These are phyloP conservation scores for Hawksworthiomyces lignivorus DNA, from an alignment of 2,329 filamentous ascomycete species.

Conservation along the genomic window DNA sequence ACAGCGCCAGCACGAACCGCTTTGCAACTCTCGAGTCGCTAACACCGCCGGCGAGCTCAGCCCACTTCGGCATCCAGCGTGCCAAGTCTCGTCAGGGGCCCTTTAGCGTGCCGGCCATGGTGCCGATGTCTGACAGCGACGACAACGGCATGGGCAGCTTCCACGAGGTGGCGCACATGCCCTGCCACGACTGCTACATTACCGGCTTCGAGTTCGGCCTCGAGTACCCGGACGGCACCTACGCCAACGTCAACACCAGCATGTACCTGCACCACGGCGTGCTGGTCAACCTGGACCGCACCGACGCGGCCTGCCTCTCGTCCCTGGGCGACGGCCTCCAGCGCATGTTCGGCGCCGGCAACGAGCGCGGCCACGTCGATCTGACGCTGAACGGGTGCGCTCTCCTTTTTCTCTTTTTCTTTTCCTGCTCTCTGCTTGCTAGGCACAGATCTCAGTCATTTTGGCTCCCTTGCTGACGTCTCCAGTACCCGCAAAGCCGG, in stretches of 20 bases:
- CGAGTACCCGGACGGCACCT: constrained; percentile 22
- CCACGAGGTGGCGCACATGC: constrained; percentile 6
- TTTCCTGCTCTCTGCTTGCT: neutral
- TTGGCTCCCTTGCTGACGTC: too few species aligned
- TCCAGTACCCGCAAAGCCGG: constrained; percentile 16
- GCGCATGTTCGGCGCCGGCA: constrained; percentile 17
- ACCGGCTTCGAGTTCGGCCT: constrained; percentile 20
- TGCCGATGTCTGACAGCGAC: constrained; percentile 8
- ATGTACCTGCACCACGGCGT: constrained; percentile 23
- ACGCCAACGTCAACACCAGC: constrained; percentile 23
- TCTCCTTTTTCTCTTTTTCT: neutral
- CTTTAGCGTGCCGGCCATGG: constrained; percentile 14
- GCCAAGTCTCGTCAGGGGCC: constrained; percentile 16
- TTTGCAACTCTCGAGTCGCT: neutral
- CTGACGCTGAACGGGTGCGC: constrained; percentile 15
- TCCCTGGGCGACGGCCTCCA: neutral
- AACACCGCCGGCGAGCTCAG: neutral
- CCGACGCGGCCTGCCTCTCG: constrained; percentile 13
- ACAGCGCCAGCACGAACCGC: neutral
- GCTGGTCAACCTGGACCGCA: constrained; percentile 13
- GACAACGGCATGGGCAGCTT: constrained; percentile 14
- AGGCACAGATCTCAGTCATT: too few species aligned
- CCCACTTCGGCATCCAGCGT: constrained; percentile 13
- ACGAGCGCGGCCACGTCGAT: constrained; percentile 17
- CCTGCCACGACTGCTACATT: constrained; percentile 20